Conservation (phyloP, 345 rosid species). For the Durio zibethinus region DNA sequence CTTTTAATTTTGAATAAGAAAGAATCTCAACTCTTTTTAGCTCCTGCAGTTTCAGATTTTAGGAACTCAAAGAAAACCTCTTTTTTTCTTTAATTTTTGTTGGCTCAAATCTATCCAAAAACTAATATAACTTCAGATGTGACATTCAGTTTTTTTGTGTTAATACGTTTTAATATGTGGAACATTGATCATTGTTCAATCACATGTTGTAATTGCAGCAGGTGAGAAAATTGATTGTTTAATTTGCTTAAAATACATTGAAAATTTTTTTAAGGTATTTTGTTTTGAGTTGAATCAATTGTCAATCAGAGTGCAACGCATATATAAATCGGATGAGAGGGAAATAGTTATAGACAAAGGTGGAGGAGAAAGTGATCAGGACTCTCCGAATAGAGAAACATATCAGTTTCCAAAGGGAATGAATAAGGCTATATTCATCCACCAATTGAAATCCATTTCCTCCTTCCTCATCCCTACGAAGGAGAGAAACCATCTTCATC, state of each 20-base stretch:
- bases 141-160: neutral
- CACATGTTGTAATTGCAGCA: neutral
- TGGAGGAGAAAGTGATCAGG: conserved; percentile 26
- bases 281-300: neutral
- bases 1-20: neutral
- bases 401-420: neutral
- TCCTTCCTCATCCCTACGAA: conserved; percentile 28
- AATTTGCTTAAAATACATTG: neutral
- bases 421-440: conserved; percentile 26
- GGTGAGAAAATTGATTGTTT: neutral
- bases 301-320: neutral
- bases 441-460: conserved; percentile 35
- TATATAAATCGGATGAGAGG: conserved; percentile 25
- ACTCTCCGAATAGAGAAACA: conserved; percentile 7
- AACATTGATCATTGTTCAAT: neutral
- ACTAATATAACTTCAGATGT: neutral
- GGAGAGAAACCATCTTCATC: conserved; percentile 19
- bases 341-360: conserved; percentile 32
- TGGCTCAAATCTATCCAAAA: neutral
- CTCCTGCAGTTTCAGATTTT: neutral
- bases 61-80: neutral
- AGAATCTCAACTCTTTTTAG: neutral
- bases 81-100: neutral
- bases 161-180: neutral
- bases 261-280: neutral